Evolutionary conservation across 768 basidiomycete genomes (phyloP).

Genomic region (Lactarius sanguifluus): DNA sequence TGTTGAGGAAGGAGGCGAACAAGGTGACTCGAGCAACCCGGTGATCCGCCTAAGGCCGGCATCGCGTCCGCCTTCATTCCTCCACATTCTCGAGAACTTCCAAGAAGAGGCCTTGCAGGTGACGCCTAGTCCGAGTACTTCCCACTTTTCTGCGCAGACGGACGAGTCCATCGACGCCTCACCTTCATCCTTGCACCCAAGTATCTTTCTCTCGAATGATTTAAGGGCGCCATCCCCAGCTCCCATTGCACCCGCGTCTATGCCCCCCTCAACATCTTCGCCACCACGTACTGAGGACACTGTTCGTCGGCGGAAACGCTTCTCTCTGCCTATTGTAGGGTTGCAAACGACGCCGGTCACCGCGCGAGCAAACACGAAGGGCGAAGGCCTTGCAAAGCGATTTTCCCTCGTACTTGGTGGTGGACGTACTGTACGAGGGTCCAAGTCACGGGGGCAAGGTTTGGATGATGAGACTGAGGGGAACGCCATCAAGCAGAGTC

Average conservation of each 20-base stretch:
- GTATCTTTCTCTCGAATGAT: constrained; percentile 23
- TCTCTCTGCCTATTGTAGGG: constrained; percentile 76
- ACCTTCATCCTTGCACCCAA: constrained; percentile 30
- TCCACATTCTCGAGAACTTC: constrained; percentile 68
- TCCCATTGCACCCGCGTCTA: not conserved
- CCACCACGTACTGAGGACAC: constrained; percentile 54
- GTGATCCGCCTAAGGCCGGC: constrained; percentile 36
- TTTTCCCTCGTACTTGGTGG: constrained; percentile 60
- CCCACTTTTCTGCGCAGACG: constrained; percentile 33
- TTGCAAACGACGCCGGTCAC: constrained; percentile 72
- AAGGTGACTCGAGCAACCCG: constrained; percentile 26
- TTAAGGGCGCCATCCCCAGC: constrained; percentile 10
- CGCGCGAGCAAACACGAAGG: constrained; percentile 46
- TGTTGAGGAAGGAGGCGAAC: constrained; percentile 13
- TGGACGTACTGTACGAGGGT: constrained; percentile 28
- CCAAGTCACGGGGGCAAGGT: constrained; percentile 8
- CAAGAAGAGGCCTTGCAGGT: constrained; percentile 31
- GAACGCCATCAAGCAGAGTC: constrained; percentile 28
- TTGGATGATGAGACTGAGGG: constrained; percentile 22
- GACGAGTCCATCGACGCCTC: constrained; percentile 30
- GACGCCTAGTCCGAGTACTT: constrained; percentile 33
- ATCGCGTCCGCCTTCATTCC: constrained; percentile 58
- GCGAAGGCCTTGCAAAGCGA: constrained; percentile 45
- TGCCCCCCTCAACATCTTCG: constrained; percentile 10
- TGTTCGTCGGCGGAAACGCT: constrained; percentile 60